Evolutionary conservation across 2,329 filamentous ascomycete genomes (phyloP), one percentile per base, ranked within the genome.

Genomic region (Penicillium janthinellum): DNA sequence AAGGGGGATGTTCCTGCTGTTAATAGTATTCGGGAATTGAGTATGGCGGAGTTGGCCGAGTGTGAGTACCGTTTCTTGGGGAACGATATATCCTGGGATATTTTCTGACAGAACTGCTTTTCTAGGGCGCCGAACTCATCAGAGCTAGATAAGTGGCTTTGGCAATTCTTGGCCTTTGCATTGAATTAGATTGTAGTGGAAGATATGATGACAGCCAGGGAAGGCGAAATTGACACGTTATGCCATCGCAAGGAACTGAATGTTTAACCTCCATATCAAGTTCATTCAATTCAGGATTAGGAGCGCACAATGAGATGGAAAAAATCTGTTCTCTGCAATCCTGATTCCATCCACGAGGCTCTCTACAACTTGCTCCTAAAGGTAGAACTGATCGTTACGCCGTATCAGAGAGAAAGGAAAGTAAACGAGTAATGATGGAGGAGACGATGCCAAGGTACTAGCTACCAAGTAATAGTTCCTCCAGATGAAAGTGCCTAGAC

Each of bases 11-110:
- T 87, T 1, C 88, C 92, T 1, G 78, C 81, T 8, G 85, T 93
- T 45, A 95, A 93, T 73, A 91, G 88, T 73, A 74, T 96, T 70
- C 84, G 91, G 60, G 89, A 96, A 75, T 79, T 96, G 54, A 85
- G 79, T 22, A 83, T 88, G 78, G 71, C 78, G 20, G 90, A 94
- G 75, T 77, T 92, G 54, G 75, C 82, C 69, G 81, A 86, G 63
- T 91, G 88, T 75, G 59, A 69, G 73, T 73, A 49, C 15, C 8
- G 25, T 45, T 48, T 22, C 22, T 35, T 15, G 41, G 28, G 17
- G 25, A 28, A 12, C 63, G 44, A 31, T 4, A 14, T 42, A n/a
- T 47, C 25, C 25, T 49, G 22, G 8, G 48, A 37, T 67, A 56
- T 45, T 7, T n/a, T 49, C 47, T 57, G 15, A 57, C 22, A 6